Percentiles rank a stretch among this genome's conserved stretches.
These are phyloP conservation scores for Cruciata laevipes DNA, from an alignment of 257 asterid species.

Conservation along the genomic window DNA sequence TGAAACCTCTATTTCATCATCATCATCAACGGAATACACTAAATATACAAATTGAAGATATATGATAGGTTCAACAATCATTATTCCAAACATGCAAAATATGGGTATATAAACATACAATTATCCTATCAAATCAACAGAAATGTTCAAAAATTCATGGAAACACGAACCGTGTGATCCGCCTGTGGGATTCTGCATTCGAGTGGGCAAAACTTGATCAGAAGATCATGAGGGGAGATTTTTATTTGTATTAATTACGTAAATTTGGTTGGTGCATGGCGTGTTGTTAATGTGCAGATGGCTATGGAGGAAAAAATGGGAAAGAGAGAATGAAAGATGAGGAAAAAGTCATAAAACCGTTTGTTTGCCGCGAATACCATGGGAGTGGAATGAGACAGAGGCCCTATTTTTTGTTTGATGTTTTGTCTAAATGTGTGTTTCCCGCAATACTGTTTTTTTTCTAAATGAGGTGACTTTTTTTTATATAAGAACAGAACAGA, in stretches of 20 bases:
- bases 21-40: neutral
- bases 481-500: too few species aligned
- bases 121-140: neutral
- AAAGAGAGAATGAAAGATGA: conserved; percentile 14
- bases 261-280: neutral
- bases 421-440: too few species aligned
- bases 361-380: conserved; percentile 25
- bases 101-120: neutral
- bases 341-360: conserved; percentile 26
- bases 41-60: too few species aligned
- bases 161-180: neutral
- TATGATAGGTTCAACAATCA: neutral
- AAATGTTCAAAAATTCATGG: neutral
- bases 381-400: too few species aligned
- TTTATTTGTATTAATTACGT: neutral
- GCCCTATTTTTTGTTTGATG: too few species aligned
- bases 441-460: too few species aligned
- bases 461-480: too few species aligned
- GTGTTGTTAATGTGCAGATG: neutral
- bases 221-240: conserved; percentile 6
- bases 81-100: too few species aligned
- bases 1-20: neutral
- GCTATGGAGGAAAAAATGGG: neutral
- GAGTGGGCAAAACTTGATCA: neutral
- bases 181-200: neutral